Conservation (phyloP, 306 rosid species). For the Sicyos baderoa region DNA sequence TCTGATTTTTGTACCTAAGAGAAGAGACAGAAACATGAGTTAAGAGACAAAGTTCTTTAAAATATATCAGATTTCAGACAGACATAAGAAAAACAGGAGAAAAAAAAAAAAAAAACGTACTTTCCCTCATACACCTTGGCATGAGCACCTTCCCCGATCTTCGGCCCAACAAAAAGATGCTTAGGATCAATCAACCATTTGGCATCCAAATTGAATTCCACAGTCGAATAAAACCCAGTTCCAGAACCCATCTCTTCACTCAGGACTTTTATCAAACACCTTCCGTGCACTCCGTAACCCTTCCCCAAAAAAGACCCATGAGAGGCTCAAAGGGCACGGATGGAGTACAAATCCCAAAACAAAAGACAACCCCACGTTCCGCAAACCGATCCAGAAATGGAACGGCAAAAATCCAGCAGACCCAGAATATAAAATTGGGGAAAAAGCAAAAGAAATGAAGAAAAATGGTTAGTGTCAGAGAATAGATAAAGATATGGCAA, state of each 20-base stretch:
- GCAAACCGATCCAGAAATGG: conserved; percentile 33
- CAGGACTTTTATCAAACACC: conserved; percentile 17
- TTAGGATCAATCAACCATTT: conserved; percentile 80
- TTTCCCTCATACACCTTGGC: conserved; percentile 94
- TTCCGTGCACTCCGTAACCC: background rate
- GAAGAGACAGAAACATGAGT: conserved; percentile 20
- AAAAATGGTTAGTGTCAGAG: conserved; percentile 41
- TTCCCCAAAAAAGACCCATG: conserved; percentile 13
- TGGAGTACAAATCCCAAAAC: conserved; percentile 9
- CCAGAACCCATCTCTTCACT: conserved; percentile 70
- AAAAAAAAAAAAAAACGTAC: conserved; percentile 50
- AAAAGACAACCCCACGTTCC: conserved; percentile 22
- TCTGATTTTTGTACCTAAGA: conserved; percentile 69
- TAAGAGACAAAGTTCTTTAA: background rate
- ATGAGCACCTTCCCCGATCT: conserved; percentile 91
- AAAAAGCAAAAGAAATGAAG: conserved; percentile 22
- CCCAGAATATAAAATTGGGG: conserved; percentile 28
- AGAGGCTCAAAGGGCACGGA: conserved; percentile 8
- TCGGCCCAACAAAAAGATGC: conserved; percentile 80
- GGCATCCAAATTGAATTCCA: conserved; percentile 17
- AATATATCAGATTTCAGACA: conserved; percentile 11
- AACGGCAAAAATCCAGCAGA: conserved; percentile 45
- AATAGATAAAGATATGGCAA: background rate
- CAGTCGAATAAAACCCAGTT: conserved; percentile 50
- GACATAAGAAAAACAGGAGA: background rate